Conservation (phyloP, 129 eudicot genomes). For the Cynara cardunculus region DNA sequence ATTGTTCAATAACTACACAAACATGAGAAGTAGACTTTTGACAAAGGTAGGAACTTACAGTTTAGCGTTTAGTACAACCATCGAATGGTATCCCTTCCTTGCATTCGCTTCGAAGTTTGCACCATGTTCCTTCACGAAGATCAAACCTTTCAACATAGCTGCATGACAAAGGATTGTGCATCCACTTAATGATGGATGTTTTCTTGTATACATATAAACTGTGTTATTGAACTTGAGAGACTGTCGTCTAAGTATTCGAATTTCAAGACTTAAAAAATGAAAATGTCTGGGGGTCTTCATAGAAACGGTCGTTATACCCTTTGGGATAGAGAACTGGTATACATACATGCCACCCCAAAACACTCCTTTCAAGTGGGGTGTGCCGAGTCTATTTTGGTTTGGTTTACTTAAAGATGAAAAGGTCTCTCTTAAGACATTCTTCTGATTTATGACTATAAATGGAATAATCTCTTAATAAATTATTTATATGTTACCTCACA, state of each 20-base stretch:
- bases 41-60: conserved; percentile 44
- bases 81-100: conserved; percentile 69
- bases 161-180: conserved; percentile 1
- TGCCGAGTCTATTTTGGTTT: not conserved
- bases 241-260: not conserved
- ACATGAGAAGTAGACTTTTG: not conserved
- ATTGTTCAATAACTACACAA: not conserved
- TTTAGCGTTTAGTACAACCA: conserved; percentile 56
- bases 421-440: not conserved
- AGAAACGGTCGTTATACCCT: too few species aligned
- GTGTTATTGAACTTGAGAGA: not conserved
- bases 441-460: not conserved
- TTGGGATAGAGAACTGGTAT: too few species aligned
- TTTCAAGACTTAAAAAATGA: not conserved
- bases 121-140: conserved; percentile 72
- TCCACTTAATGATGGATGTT: not conserved
- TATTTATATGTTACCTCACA: conserved; percentile 40
- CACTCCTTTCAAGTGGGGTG: not conserved
- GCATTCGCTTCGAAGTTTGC: conserved; percentile 35
- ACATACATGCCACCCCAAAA: too few species aligned
- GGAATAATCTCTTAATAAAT: not conserved
- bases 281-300: not conserved
- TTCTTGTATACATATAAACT: not conserved
- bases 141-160: conserved; percentile 81
- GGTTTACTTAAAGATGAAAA: not conserved